phyloP scores from a whole-genome alignment of 176 grass and related monocot genomes.

The Zea mays region DNA sequence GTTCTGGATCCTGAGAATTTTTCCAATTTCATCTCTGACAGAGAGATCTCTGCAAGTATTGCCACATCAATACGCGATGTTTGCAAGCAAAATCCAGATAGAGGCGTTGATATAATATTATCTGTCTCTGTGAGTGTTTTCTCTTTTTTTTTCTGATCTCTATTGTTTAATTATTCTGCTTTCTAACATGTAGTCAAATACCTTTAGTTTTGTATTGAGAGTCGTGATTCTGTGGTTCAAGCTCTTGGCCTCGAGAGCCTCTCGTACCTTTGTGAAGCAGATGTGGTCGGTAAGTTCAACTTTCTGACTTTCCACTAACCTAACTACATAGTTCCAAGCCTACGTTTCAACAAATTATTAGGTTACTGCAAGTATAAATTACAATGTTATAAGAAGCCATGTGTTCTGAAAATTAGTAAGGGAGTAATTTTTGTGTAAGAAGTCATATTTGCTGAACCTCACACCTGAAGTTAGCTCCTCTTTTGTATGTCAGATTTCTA shows the following conservation, averaged over 20 bases:
- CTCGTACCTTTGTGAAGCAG: conserved; percentile 81
- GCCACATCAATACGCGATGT: conserved; percentile 89
- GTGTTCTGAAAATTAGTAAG: conserved; percentile 11
- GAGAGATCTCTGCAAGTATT: conserved; percentile 71
- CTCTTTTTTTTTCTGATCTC: not conserved
- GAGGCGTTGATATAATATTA: conserved; percentile 90
- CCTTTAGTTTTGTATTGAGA: conserved; percentile 76
- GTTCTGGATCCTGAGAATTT: conserved; percentile 66
- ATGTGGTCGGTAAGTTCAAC: conserved; percentile 70
- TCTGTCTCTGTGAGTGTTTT: conserved; percentile 73
- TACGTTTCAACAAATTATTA: not conserved
- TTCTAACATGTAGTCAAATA: conserved; percentile 33
- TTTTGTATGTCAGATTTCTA: conserved; percentile 74
- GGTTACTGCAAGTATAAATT: conserved; percentile 1
- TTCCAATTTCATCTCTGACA: conserved; percentile 59
- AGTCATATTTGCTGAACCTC: conserved; percentile 34
- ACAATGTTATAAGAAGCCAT: conserved; percentile 26
- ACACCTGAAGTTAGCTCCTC: conserved; percentile 41
- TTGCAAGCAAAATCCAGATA: conserved; percentile 90
- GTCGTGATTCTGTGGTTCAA: conserved; percentile 64
- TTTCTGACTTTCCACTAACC: conserved; percentile 29
- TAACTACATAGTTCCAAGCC: conserved; percentile 16
- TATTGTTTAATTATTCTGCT: conserved; percentile 32
- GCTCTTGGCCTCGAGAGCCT: conserved; percentile 92
- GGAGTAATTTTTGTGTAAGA: not conserved